A percentile compares a stretch with the other conserved stretches of the same genome.
phyloP scores from a whole-genome alignment of 345 rosid species.

The Gossypium herbaceum region DNA sequence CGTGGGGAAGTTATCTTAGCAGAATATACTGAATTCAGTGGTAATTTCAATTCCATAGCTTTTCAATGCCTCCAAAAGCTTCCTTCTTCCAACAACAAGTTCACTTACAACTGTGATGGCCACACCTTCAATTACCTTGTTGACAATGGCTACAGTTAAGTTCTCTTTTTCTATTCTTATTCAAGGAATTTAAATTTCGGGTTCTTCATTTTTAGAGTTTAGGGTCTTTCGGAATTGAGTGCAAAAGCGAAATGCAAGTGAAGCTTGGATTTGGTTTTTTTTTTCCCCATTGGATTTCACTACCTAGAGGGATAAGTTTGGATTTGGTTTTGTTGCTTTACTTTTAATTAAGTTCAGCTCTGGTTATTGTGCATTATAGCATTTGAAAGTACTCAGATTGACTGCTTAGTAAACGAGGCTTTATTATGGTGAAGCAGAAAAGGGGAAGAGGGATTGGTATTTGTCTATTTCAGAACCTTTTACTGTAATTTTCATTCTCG shows the following conservation, averaged over 20 bases:
- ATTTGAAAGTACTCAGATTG: not conserved
- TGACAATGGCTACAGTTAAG: slow-evolving; percentile 37
- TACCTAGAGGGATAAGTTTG: too few relatives aligned
- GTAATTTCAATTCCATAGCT: slow-evolving; percentile 37
- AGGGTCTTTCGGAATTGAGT: not conserved
- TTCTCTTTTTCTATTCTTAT: not conserved
- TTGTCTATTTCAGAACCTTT: not conserved
- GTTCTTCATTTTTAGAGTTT: not conserved
- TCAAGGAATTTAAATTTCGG: not conserved
- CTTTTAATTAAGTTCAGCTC: not conserved
- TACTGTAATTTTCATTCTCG: not conserved
- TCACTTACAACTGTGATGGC: slow-evolving; percentile 40
- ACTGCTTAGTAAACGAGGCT: not conserved
- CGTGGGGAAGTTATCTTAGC: slow-evolving; percentile 30
- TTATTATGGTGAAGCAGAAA: not conserved
- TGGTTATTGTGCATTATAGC: not conserved
- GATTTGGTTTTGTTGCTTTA: not conserved
- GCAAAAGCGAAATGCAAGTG: not conserved
- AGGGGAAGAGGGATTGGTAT: not conserved
- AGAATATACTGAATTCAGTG: slow-evolving; percentile 36
- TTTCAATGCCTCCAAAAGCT: slow-evolving; percentile 42
- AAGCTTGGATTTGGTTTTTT: not conserved
- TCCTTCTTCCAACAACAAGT: slow-evolving; percentile 35
- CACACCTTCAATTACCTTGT: slow-evolving; percentile 41
- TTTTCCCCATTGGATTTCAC: not conserved